Percentiles rank a stretch among this genome's conserved stretches.
Conservation (phyloP, 768 basidiomycete species). For the Boletus sensibilis region DNA sequence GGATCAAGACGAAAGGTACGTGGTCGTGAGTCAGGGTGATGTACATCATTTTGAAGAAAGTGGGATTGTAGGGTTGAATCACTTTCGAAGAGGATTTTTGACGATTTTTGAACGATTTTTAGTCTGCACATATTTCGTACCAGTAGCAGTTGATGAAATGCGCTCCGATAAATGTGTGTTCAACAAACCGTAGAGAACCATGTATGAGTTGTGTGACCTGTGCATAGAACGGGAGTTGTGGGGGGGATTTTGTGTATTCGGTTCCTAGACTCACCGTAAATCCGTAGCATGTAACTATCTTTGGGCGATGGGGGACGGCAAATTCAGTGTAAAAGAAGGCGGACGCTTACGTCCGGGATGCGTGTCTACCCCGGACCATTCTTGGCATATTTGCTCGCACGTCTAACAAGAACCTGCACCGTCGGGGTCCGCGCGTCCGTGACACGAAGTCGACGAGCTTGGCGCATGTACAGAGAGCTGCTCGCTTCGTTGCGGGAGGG, state of each 20-base stretch:
- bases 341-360: neutral
- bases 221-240: no score
- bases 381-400: neutral
- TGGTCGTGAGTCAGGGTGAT: neutral
- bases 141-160: neutral
- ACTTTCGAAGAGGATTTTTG: neutral
- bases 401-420: neutral
- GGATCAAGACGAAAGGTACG: neutral
- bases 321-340: constrained; percentile 1
- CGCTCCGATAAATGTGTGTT: no score
- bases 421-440: neutral
- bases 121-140: neutral
- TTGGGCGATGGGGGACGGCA: neutral
- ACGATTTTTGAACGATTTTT: neutral
- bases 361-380: neutral
- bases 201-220: no score
- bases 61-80: neutral
- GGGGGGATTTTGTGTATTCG: neutral
- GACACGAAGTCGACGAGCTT: neutral
- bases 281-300: neutral
- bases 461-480: no score
- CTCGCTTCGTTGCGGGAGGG: no score
- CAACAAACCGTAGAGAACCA: no score
- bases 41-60: neutral
- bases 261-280: neutral